These are phyloP conservation scores for Amanita molliuscula DNA, from an alignment of 768 basidiomycete genomes.

Conservation along the genomic window DNA sequence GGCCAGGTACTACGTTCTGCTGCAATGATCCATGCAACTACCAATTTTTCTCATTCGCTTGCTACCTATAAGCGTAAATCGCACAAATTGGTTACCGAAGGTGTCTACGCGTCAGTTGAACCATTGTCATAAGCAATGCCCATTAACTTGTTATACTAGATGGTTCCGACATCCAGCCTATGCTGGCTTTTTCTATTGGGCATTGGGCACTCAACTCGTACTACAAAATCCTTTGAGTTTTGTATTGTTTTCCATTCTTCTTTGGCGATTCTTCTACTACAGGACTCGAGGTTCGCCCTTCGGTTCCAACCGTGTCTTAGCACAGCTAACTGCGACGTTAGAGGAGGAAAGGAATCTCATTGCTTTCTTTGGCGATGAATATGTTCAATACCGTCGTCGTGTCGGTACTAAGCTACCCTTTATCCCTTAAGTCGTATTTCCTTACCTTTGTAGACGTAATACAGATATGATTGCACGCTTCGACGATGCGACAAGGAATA, in stretches of 20 bases:
- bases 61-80: conserved; percentile 61
- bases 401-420: conserved; percentile 90
- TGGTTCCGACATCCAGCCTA: conserved; percentile 95
- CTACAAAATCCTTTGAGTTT: conserved; percentile 80
- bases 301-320: neutral
- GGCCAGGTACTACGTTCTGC: conserved; percentile 76
- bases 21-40: conserved; percentile 95
- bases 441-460: conserved; percentile 9
- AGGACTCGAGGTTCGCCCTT: conserved; percentile 62
- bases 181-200: conserved; percentile 97
- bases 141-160: conserved; percentile 23
- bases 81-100: conserved; percentile 79
- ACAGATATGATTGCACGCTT: conserved; percentile 9
- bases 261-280: conserved; percentile 82
- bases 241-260: conserved; percentile 47
- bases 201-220: conserved; percentile 84
- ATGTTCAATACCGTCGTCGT: conserved; percentile 58
- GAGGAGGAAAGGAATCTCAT: conserved; percentile 77
- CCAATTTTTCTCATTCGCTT: conserved; percentile 88
- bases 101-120: conserved; percentile 69
- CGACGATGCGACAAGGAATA: conserved; percentile 17
- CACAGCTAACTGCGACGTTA: conserved; percentile 19
- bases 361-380: conserved; percentile 85
- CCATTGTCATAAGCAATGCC: neutral
- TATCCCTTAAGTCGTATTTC: conserved; percentile 40